Evolutionary conservation across 257 asterid species (phyloP).

Genomic region (Cordia subcordata): DNA sequence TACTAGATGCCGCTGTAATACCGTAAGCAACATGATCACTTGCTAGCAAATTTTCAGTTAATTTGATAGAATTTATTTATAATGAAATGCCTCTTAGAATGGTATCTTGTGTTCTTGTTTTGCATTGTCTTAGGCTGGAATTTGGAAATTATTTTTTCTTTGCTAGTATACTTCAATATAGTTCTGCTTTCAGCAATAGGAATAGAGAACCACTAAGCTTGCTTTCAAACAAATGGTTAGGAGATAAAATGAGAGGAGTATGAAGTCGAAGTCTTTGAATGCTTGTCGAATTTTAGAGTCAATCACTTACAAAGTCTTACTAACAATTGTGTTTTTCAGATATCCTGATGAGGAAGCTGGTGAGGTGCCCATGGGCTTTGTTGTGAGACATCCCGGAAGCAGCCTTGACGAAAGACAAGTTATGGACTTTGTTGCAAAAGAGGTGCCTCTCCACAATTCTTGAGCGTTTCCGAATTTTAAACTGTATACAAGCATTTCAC

Average conservation of each 20-base stretch:
- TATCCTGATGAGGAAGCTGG: constrained; percentile 55
- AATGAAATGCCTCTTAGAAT: neutral
- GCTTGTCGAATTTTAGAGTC: neutral
- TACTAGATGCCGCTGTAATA: constrained; percentile 53
- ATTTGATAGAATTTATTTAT: neutral
- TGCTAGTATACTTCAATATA: too few relatives aligned
- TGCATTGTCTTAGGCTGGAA: neutral
- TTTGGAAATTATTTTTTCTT: too few relatives aligned
- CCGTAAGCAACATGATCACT: constrained; percentile 25
- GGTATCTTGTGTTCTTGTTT: neutral
- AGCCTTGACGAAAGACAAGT: constrained; percentile 30
- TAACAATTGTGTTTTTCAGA: constrained; percentile 10
- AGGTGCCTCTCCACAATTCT: constrained; percentile 20
- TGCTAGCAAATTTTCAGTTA: neutral
- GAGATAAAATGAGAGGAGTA: neutral
- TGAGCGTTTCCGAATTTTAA: too few relatives aligned
- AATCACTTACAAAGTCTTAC: neutral
- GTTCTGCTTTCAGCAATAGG: too few relatives aligned
- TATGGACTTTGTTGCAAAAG: constrained; percentile 33
- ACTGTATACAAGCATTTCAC: too few relatives aligned
- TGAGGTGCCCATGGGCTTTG: constrained; percentile 52
- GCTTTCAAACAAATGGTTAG: too few relatives aligned
- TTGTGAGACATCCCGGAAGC: constrained; percentile 32
- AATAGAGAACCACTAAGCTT: too few relatives aligned
- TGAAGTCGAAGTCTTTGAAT: neutral